Base-by-base conservation (phyloP, 1,284 basidiomycete species). In the Agroathelia rolfsii region DNA sequence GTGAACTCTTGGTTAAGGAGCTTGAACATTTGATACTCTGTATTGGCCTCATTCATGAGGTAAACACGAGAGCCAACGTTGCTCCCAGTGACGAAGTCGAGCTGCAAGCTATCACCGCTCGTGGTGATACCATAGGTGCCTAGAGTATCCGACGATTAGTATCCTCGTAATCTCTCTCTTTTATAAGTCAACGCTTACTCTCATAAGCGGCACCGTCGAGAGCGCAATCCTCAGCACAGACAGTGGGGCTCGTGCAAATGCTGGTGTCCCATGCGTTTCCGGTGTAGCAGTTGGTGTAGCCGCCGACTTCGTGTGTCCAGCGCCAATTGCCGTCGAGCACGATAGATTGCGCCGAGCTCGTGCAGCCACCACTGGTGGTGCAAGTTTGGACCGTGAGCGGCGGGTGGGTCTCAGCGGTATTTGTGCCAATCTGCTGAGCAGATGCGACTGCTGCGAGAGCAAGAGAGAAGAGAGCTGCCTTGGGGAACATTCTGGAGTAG, bases 31-130 rank as follows among this genome's bases (percentile, higher is more conserved):
- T 71, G 48, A 53, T 71, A 72, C 34, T 54, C 44, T 37, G 52
- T 55, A 40, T 62, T 56, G 46, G 56, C 56, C 9, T 48, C 50
- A 10, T 48, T 50, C 54, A 73, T 55, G 35, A 73, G 61, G 56
- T 71, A 72, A 31, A 71, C 59, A 45, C 71, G 69, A n/a, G 69
- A 70, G 24, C 70, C 70, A 49, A 72, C 53, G 58, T 73, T 73
- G 40, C 42, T 53, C 15, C 45, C 37, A n/a, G 66, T 69, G 38
- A 69, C 61, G 52, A 72, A 68, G 44, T 66, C 62, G 52, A 74
- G 59, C 21, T 46, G 55, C 38, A 62, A 51, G 16, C 56, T 44
- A 41, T 61, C 54, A 30, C 62, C 61, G 42, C 47, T 52, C 29
- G 60, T 52, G 34, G 55, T 57, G 45, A 66, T 59, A 41, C 62